Conservation (phyloP, 148 eudicot genomes). For the Rhododendron simsii region DNA sequence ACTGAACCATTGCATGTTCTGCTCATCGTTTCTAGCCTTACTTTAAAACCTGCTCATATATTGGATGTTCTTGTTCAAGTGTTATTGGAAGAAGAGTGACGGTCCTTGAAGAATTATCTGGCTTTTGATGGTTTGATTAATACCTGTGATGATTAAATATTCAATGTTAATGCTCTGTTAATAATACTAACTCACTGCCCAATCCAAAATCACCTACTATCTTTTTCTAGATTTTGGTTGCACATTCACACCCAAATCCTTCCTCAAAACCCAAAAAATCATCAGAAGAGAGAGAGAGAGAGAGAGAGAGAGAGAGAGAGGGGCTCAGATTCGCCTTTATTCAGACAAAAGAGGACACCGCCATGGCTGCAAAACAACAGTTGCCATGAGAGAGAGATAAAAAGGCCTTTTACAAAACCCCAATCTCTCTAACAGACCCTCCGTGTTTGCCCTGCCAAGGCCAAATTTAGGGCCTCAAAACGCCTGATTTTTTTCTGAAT, state of each 20-base stretch:
- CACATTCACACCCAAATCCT: no score
- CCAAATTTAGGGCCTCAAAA: not conserved
- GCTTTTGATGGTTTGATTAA: not conserved
- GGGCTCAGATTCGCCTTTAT: slow-evolving; percentile 29
- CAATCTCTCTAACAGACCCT: slow-evolving; percentile 5
- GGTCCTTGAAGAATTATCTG: not conserved
- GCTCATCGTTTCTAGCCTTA: not conserved
- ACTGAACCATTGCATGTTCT: not conserved
- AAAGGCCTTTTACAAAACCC: not conserved
- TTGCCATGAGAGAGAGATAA: slow-evolving; percentile 12
- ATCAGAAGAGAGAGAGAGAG: not conserved
- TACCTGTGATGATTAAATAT: not conserved
- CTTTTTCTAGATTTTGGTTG: no score
- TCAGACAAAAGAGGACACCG: slow-evolving; percentile 9
- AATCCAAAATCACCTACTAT: no score
- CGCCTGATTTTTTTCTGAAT: slow-evolving; percentile 1
- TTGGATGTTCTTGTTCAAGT: not conserved
- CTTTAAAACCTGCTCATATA: not conserved
- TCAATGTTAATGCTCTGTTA: no score
- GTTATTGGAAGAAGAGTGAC: not conserved
- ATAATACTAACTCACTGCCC: no score
- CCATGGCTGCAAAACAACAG: slow-evolving; percentile 23
- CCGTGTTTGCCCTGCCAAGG: slow-evolving; percentile 21
- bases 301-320: not conserved
- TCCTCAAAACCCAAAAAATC: not conserved